A percentile compares a stretch with the other conserved stretches of the same genome.
phyloP scores from a whole-genome alignment of 177 flowering plant genomes.

The Vitis hybrid region DNA sequence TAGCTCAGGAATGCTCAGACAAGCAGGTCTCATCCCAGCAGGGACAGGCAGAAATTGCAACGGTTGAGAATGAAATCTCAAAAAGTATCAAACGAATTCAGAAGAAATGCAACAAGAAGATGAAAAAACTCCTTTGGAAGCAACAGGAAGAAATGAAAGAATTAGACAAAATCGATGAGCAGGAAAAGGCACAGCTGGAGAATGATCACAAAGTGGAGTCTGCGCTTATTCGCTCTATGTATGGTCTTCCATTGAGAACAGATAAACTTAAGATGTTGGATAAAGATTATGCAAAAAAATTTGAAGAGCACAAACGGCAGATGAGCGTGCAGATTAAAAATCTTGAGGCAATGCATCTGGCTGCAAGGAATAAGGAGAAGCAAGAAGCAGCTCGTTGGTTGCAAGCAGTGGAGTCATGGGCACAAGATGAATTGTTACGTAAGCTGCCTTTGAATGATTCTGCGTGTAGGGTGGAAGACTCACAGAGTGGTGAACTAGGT shows the following conservation, averaged over 20 bases:
- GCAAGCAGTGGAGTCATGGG: constrained; percentile 38
- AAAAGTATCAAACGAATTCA: constrained; percentile 21
- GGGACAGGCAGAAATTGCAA: constrained; percentile 18
- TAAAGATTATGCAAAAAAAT: constrained; percentile 25
- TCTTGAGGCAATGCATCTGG: constrained; percentile 36
- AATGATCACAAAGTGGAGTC: constrained; percentile 27
- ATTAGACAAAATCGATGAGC: constrained; percentile 24
- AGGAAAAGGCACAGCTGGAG: constrained; percentile 31
- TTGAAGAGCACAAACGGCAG: constrained; percentile 27
- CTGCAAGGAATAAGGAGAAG: constrained; percentile 29
- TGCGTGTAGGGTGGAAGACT: constrained; percentile 12
- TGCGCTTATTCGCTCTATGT: constrained; percentile 29
- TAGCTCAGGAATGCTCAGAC: constrained; percentile 7
- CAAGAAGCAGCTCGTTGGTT: constrained; percentile 30
- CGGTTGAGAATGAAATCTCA: constrained; percentile 16
- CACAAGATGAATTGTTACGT: constrained; percentile 23
- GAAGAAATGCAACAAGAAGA: constrained; percentile 31
- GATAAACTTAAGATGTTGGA: constrained; percentile 48
- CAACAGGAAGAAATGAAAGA: constrained; percentile 39
- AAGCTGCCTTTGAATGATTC: constrained; percentile 18
- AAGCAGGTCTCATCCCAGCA: constrained; percentile 9
- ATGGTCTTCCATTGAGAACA: constrained; percentile 15
- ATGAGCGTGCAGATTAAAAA: constrained; percentile 25
- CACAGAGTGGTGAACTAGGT: constrained; percentile 12
- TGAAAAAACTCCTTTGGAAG: constrained; percentile 28